Conservation (phyloP, 1,284 basidiomycete genomes). For the Leccinum subrobustum region DNA sequence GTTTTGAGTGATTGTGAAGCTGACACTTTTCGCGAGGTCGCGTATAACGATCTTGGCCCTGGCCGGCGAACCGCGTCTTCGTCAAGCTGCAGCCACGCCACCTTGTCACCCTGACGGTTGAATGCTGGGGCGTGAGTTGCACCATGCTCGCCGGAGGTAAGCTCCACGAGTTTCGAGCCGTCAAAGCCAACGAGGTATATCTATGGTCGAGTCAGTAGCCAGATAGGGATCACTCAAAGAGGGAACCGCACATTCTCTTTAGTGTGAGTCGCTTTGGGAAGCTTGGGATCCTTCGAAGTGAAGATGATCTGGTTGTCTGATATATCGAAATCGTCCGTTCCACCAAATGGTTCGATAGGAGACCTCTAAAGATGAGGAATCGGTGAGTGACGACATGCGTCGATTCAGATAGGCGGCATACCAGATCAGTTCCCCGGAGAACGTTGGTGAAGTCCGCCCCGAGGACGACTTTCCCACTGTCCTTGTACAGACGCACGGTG, state of each 20-base stretch:
- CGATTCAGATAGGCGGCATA: slow-evolving; percentile 31
- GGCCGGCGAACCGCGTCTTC: slow-evolving; percentile 51
- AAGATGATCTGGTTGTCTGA: slow-evolving; percentile 72
- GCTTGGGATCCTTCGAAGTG: slow-evolving; percentile 77
- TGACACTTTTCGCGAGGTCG: slow-evolving; percentile 63
- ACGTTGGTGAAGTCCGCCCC: slow-evolving; percentile 56
- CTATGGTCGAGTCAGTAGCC: slow-evolving; percentile 36
- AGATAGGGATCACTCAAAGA: not conserved
- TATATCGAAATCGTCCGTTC: slow-evolving; percentile 74
- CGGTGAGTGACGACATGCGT: slow-evolving; percentile 7
- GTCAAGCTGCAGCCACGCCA: slow-evolving; percentile 84
- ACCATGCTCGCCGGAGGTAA: slow-evolving; percentile 83
- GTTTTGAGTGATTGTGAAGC: slow-evolving; percentile 68
- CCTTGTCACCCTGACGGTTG: slow-evolving; percentile 64
- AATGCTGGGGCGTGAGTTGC: slow-evolving; percentile 74
- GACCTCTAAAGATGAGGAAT: slow-evolving; percentile 43
- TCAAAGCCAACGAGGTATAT: slow-evolving; percentile 63
- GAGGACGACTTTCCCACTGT: slow-evolving; percentile 53
- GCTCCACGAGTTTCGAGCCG: slow-evolving; percentile 48
- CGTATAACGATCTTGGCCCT: slow-evolving; percentile 78
- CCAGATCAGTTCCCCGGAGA: slow-evolving; percentile 65
- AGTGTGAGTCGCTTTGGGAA: slow-evolving; percentile 76
- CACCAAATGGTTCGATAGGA: slow-evolving; percentile 84
- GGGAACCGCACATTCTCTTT: slow-evolving; percentile 61
- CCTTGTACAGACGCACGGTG: slow-evolving; percentile 53